phyloP scores from a whole-genome alignment of 1,284 basidiomycete species.

The Cutaneotrichosporon curvatum region DNA sequence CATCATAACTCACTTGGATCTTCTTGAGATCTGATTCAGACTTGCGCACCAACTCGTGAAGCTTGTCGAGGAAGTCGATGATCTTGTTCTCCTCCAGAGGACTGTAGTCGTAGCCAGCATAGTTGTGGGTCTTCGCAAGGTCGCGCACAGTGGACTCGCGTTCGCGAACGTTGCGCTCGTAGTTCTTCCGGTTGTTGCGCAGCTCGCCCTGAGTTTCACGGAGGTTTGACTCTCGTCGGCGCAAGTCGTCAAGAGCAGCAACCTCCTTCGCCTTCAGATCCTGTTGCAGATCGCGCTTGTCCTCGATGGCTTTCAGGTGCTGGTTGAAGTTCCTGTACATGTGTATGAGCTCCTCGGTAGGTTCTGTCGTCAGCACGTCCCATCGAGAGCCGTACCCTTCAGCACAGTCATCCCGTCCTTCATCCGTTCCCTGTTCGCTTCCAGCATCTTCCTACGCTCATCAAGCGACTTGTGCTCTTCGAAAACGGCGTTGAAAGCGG shows the following conservation, averaged over 20 bases:
- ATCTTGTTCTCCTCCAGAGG: constrained; percentile 37
- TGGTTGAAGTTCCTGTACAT: constrained; percentile 67
- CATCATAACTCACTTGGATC: constrained; percentile 12
- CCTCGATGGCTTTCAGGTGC: constrained; percentile 31
- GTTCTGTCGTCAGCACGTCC: constrained; percentile 52
- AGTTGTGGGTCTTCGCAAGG: constrained; percentile 60
- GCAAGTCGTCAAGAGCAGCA: constrained; percentile 29
- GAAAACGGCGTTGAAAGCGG: constrained; percentile 77
- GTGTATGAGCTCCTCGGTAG: constrained; percentile 65
- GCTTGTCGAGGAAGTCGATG: constrained; percentile 32
- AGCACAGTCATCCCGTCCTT: constrained; percentile 55
- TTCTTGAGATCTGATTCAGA: constrained; percentile 36
- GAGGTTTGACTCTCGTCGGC: constrained; percentile 28
- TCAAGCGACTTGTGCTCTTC: constrained; percentile 63
- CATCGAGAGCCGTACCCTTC: constrained; percentile 51
- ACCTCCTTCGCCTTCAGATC: constrained; percentile 34
- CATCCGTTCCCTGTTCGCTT: constrained; percentile 60
- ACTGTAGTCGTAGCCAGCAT: constrained; percentile 61
- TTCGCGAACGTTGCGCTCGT: constrained; percentile 63
- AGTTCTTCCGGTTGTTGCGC: constrained; percentile 51
- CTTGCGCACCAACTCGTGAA: constrained; percentile 33
- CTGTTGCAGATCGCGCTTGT: constrained; percentile 32
- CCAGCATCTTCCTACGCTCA: constrained; percentile 59
- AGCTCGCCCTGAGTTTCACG: constrained; percentile 35
- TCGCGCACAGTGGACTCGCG: constrained; percentile 69